Evolutionary conservation across 805 yeast species (phyloP), one percentile per base, ranked within the genome.

Genomic region (Zygotorulaspora sp.): DNA sequence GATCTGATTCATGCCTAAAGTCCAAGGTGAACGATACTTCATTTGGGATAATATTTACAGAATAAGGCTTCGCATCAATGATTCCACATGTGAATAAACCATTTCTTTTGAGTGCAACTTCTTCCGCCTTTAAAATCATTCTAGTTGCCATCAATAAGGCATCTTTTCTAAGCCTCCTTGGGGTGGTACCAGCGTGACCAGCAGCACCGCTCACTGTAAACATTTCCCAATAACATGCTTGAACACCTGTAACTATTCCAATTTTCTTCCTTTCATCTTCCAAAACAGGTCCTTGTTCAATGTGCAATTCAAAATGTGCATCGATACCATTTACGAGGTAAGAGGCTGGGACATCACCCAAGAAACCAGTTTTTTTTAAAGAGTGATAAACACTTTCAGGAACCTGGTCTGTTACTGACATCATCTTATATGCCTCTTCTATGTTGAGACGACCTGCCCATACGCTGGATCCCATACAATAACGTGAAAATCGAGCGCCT

Each of bases 141-240:
- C 65, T 65, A 3, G 83, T 62, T 6, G 80, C 73, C 1, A 79
- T 72, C 9, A 75, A 62, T 35, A 79, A 50, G 0, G 85, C 77
- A 57, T 80, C 87, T 12, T 71, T 64, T 47, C 86, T 67, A 27
- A 72, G 63, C 23, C 58, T 55, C 57, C 80, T 59, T 16, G 86
- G 86, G 0, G 86, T 80, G 1, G 85, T 76, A n/a, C 87, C 87
- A 0, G 86, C 75, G 51, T 80, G 87, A 40, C 75, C 76, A 2
- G 82, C 80, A 47, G 67, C 70, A 24, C 87, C 87, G 5, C 49
- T 62, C 18, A 80, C 69, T 13, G 55, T 65, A 12, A 77, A 66
- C 32, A 70, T 71, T 40, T 67, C 65, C 87, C 87, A 80, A 32
- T 66, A 57, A 48, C 74, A 75, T 2, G 80, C 82, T 55, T 80